Conservation (phyloP, 805 yeast species). For the Torulaspora microellipsoides region DNA sequence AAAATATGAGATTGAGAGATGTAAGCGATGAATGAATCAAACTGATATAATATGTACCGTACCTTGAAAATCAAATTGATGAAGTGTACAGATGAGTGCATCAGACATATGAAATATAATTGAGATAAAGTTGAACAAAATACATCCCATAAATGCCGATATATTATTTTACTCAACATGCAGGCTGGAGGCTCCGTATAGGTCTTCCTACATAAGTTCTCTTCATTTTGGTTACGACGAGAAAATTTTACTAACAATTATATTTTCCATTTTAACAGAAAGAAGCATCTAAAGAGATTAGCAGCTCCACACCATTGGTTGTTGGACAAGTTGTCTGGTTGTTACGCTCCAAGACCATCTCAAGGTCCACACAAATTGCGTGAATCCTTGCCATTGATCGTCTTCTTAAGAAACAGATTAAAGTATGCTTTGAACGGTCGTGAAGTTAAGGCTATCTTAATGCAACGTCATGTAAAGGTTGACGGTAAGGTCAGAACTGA, state of each 20-base stretch:
- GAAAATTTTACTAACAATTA: neutral
- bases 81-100: no score
- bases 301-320: conserved; percentile 99
- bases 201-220: no score
- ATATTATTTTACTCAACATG: neutral
- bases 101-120: no score
- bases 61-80: no score
- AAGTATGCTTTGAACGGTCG: conserved; percentile 99
- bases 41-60: no score
- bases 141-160: neutral
- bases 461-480: conserved; percentile 98
- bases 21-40: no score
- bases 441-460: conserved; percentile 96
- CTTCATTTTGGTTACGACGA: no score
- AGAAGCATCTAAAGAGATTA: conserved; percentile 98
- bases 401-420: conserved; percentile 96
- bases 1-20: no score
- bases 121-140: no score
- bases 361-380: conserved; percentile 99
- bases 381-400: conserved; percentile 95
- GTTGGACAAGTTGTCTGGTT: conserved; percentile 99
- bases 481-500: conserved; percentile 99
- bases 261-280: conserved; percentile 45
- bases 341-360: conserved; percentile 99
- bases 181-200: no score